phyloP scores from a whole-genome alignment of 2,329 filamentous ascomycete species.

The Xylariomycetidae sp. region DNA sequence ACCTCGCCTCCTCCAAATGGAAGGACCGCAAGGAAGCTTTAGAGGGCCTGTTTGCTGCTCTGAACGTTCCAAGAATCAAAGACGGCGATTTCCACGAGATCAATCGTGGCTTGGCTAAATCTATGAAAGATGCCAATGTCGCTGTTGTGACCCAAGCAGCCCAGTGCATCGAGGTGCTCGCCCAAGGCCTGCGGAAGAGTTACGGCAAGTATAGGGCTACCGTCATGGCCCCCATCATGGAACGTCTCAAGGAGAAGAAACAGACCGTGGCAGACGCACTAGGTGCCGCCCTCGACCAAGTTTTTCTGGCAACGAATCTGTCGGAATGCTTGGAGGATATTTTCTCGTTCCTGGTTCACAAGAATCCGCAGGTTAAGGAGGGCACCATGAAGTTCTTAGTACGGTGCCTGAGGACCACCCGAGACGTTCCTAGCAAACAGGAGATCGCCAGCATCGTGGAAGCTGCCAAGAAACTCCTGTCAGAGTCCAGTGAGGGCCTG shows the following conservation, averaged over 20 bases:
- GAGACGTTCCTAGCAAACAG: slow-evolving; percentile 75
- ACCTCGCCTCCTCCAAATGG: slow-evolving; percentile 89
- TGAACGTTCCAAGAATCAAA: slow-evolving; percentile 88
- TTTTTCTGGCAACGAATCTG: slow-evolving; percentile 62
- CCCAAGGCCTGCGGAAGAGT: slow-evolving; percentile 72
- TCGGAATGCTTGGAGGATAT: slow-evolving; percentile 91
- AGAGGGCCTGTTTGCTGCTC: slow-evolving; percentile 68
- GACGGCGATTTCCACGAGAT: slow-evolving; percentile 86
- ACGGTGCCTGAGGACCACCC: slow-evolving; percentile 76
- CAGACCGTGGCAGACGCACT: slow-evolving; percentile 82
- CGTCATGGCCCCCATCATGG: slow-evolving; percentile 87
- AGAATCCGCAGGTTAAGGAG: slow-evolving; percentile 97
- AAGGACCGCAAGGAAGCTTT: slow-evolving; percentile 95
- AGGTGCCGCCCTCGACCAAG: slow-evolving; percentile 73
- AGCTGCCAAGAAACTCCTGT: slow-evolving; percentile 78
- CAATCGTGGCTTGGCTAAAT: slow-evolving; percentile 79
- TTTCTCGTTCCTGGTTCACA: slow-evolving; percentile 77
- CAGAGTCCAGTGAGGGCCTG: slow-evolving; percentile 81
- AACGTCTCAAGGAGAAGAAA: slow-evolving; percentile 97
- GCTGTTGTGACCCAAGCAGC: slow-evolving; percentile 90
- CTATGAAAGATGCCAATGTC: slow-evolving; percentile 98
- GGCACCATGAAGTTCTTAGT: slow-evolving; percentile 93
- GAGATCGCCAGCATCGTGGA: slow-evolving; percentile 88
- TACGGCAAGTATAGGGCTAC: slow-evolving; percentile 77
- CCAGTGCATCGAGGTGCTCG: slow-evolving; percentile 84